Conservation (phyloP, 176 grass and related monocot genomes). For the Pontederia paniculata region DNA sequence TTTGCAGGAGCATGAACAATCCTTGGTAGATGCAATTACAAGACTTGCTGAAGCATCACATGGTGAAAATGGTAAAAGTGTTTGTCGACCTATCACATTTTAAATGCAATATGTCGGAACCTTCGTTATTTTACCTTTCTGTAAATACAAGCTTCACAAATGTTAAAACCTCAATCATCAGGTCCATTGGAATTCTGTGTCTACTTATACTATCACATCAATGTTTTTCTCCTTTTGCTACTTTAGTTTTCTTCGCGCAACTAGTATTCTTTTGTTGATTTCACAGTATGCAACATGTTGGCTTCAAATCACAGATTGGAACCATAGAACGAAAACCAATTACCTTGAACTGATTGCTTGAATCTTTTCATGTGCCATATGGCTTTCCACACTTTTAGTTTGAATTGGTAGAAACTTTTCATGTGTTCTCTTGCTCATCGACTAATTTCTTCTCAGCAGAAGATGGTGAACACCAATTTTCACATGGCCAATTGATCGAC, state of each 20-base stretch:
- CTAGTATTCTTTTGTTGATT: too few relatives aligned
- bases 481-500: conserved; percentile 24
- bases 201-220: too few relatives aligned
- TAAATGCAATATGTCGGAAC: not conserved
- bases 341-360: too few relatives aligned
- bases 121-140: not conserved
- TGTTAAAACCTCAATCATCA: too few relatives aligned
- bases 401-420: not conserved
- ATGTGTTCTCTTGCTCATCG: not conserved
- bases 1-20: conserved; percentile 86
- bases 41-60: conserved; percentile 81
- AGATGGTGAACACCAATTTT: conserved; percentile 27
- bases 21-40: conserved; percentile 78
- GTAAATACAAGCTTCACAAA: too few relatives aligned
- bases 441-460: conserved; percentile 19
- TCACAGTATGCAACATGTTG: too few relatives aligned
- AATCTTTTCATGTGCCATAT: not conserved
- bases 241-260: too few relatives aligned
- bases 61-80: conserved; percentile 69
- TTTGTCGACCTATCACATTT: not conserved
- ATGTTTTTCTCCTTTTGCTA: too few relatives aligned
- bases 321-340: too few relatives aligned
- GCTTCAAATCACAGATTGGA: too few relatives aligned
- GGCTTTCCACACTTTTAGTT: not conserved
- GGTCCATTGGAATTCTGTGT: too few relatives aligned